These are phyloP conservation scores for Wickerhamiella pararugosa DNA, from an alignment of 1,139 yeast species.

Conservation along the genomic window DNA sequence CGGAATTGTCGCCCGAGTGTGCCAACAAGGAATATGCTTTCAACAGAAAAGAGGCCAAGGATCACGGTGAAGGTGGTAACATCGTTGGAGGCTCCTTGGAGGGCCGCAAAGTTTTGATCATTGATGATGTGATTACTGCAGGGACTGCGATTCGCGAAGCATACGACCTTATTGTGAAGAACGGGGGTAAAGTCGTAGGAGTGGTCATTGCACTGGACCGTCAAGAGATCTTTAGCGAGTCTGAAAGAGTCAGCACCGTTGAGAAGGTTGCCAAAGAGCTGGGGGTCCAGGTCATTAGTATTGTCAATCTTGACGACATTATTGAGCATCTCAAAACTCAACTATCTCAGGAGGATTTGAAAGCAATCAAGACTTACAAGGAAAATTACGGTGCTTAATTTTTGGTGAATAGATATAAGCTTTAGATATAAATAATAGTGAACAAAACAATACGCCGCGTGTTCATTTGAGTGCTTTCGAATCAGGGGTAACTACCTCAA, in stretches of 20 bases:
- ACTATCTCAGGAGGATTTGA: slow-evolving; percentile 31
- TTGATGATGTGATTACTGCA: slow-evolving; percentile 96
- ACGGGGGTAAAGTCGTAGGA: slow-evolving; percentile 65
- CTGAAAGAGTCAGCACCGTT: slow-evolving; percentile 58
- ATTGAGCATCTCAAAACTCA: slow-evolving; percentile 40
- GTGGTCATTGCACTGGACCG: slow-evolving; percentile 86
- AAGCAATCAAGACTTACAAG: slow-evolving; percentile 24
- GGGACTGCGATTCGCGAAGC: slow-evolving; percentile 98
- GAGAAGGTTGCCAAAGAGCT: slow-evolving; percentile 59
- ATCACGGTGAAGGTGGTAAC: slow-evolving; percentile 96
- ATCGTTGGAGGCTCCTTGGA: slow-evolving; percentile 73
- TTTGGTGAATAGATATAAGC: neutral
- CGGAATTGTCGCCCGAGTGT: slow-evolving; percentile 48
- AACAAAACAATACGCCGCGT: slow-evolving; percentile 22
- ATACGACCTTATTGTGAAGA: slow-evolving; percentile 55
- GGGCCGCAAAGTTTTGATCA: slow-evolving; percentile 61
- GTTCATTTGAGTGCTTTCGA: slow-evolving; percentile 23
- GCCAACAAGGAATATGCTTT: slow-evolving; percentile 27
- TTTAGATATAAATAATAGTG: neutral
- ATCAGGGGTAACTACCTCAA: slow-evolving; percentile 12
- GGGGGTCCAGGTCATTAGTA: slow-evolving; percentile 69
- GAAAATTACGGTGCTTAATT: slow-evolving; percentile 18
- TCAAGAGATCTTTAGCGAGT: slow-evolving; percentile 67
- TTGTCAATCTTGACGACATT: slow-evolving; percentile 64
- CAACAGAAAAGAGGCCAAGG: slow-evolving; percentile 64